Percentiles rank a stretch among this genome's conserved stretches.
Evolutionary conservation across 2,329 filamentous ascomycete species (phyloP).

Genomic region (Zymoseptoria tritici): DNA sequence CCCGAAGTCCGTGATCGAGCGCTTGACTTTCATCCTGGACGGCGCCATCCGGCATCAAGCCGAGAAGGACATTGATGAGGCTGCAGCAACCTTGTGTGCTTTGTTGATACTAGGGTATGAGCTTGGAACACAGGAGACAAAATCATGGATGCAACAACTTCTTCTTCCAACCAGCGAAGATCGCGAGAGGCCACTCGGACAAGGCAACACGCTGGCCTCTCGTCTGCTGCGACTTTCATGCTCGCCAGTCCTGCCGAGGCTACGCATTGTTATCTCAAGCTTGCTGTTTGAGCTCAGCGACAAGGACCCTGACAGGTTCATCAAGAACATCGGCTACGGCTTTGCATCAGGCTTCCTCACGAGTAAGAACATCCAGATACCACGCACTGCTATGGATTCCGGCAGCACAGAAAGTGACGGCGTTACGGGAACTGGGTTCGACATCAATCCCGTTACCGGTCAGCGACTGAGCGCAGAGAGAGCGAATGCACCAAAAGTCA

Average conservation of each 20-base stretch:
- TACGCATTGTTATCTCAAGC: constrained; percentile 67
- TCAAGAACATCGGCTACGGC: constrained; percentile 89
- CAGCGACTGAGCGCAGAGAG: constrained; percentile 48
- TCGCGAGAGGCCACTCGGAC: constrained; percentile 68
- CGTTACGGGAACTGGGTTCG: constrained; percentile 23
- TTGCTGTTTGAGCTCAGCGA: constrained; percentile 83
- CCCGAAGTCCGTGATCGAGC: constrained; percentile 52
- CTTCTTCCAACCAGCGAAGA: constrained; percentile 74
- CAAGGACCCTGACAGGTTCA: constrained; percentile 69
- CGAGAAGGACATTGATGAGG: constrained; percentile 63
- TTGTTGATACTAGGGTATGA: constrained; percentile 66
- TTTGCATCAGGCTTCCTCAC: constrained; percentile 87
- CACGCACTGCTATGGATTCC: constrained; percentile 55
- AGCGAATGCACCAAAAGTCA: constrained; percentile 51
- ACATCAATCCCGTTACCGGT: constrained; percentile 78
- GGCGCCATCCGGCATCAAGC: constrained; percentile 56
- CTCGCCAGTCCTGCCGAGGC: constrained; percentile 60
- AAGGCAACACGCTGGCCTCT: constrained; percentile 64
- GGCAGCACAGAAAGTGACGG: constrained; percentile 32
- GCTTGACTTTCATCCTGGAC: constrained; percentile 64
- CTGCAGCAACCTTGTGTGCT: constrained; percentile 50
- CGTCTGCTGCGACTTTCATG: constrained; percentile 71
- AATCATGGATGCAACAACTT: constrained; percentile 54
- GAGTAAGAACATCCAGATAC: constrained; percentile 72
- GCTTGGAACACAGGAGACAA: constrained; percentile 59